These are phyloP conservation scores for Aaosphaeria arxii DNA, from an alignment of 2,329 filamentous ascomycete species.

Conservation along the genomic window DNA sequence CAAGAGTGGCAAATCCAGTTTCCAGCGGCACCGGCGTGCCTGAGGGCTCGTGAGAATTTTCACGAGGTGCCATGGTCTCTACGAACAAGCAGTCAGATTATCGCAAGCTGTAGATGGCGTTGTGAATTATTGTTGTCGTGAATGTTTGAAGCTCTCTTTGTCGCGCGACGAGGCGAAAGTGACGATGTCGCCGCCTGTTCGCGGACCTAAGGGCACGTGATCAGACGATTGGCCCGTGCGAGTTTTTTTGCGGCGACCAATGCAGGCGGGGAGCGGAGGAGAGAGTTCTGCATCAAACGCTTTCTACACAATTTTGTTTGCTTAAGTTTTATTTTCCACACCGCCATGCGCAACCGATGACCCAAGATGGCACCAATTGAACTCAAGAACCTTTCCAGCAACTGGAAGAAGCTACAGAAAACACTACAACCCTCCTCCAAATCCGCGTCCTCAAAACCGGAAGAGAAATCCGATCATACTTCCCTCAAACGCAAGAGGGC, in stretches of 20 bases:
- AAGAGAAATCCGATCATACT: slow-evolving; percentile 20
- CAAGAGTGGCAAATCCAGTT: slow-evolving; percentile 79
- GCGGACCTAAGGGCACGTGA: slow-evolving; percentile 1
- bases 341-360: slow-evolving; percentile 28
- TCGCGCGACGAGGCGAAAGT: slow-evolving; percentile 11
- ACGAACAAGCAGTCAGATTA: slow-evolving; percentile 6
- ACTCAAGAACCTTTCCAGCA: slow-evolving; percentile 48
- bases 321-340: slow-evolving; percentile 5
- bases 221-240: neutral
- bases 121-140: slow-evolving; percentile 28
- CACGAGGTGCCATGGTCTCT: slow-evolving; percentile 52
- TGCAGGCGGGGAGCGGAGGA: neutral
- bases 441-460: slow-evolving; percentile 16
- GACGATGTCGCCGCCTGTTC: slow-evolving; percentile 18
- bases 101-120: slow-evolving; percentile 18
- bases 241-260: neutral
- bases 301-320: neutral
- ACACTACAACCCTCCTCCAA: slow-evolving; percentile 39
- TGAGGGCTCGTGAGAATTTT: slow-evolving; percentile 52
- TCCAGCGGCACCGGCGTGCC: slow-evolving; percentile 61
- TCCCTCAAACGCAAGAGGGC: slow-evolving; percentile 35
- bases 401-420: slow-evolving; percentile 77
- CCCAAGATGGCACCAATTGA: slow-evolving; percentile 39
- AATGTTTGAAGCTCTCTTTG: slow-evolving; percentile 19
- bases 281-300: neutral